Base-by-base conservation (phyloP, 2,329 filamentous ascomycete species). In the Pseudogymnoascus verrucosus region DNA sequence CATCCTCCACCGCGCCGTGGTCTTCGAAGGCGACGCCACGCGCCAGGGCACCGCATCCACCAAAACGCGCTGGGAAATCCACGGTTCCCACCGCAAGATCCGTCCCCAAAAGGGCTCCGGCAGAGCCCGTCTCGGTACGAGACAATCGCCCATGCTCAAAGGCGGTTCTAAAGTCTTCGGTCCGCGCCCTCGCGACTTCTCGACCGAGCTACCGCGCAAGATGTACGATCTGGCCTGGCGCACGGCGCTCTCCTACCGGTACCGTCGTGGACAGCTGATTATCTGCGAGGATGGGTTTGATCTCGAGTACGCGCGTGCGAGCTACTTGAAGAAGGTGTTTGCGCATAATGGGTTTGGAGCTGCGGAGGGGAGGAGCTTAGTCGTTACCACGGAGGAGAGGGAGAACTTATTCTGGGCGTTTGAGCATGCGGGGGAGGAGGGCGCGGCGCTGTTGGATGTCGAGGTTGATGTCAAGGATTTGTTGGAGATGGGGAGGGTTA, bases 401-500 rank as follows among this genome's bases (percentile, higher is more conserved):
- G 79, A 83, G 44, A 82, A 84, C 63, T 78, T 97, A 60, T 88
- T 86, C 68, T 81, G 81, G 39, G 87, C 88, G 36, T 79, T 96
- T 72, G 81, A 83, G 61, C 78, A 84, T 65, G 77, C 88, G 66
- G 84, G 82, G 7, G 78, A 84, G 71, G 83, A 92, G 66, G 91
- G 89, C 19, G 84, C 86, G 63, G 88, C 88, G 7, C 78, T 92
- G 69, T 82, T 84, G 64, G 80, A 88, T 65, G 79, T 82, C n/a
- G 89, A 96, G 67, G 91, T 99, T 37, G 95, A 98, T 76, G 91
- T 99, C 67, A 99, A 98, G 83, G 90, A 98, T 75, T 77, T 99
- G 67, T 78, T 99, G 68, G 90, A 95, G 79, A 87, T 88, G 62
- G 89, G 90, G 62, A 86, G 92, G 71, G 79, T 99, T 65, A 87